Conservation (phyloP, 1,139 yeast genomes). For the Candida pseudocylindracea region DNA sequence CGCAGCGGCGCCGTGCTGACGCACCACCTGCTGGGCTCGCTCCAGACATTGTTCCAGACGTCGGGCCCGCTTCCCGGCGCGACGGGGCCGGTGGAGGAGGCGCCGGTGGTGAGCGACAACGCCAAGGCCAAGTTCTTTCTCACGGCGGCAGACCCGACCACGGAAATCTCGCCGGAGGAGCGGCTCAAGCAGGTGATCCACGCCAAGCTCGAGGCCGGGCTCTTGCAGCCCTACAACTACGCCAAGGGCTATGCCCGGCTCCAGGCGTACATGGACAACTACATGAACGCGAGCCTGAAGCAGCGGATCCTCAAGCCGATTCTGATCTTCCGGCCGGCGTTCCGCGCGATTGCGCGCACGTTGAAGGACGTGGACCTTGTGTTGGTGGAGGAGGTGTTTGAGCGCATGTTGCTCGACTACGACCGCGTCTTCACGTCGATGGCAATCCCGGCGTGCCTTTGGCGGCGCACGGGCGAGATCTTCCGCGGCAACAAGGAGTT, state of each 20-base stretch:
- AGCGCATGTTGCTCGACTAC: slow-evolving; percentile 78
- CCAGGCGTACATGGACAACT: slow-evolving; percentile 81
- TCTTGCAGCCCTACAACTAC: slow-evolving; percentile 80
- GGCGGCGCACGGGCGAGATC: slow-evolving; percentile 96
- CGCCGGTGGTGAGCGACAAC: slow-evolving; percentile 42
- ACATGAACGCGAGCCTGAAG: slow-evolving; percentile 70
- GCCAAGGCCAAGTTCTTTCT: slow-evolving; percentile 86
- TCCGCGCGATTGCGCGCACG: slow-evolving; percentile 80
- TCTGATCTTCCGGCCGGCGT: slow-evolving; percentile 78
- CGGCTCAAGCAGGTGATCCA: slow-evolving; percentile 85
- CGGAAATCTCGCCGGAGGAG: slow-evolving; percentile 88
- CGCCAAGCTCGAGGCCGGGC: slow-evolving; percentile 87
- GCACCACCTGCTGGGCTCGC: not conserved
- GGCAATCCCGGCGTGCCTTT: slow-evolving; percentile 95
- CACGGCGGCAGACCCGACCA: slow-evolving; percentile 95
- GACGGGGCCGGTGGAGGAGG: not conserved
- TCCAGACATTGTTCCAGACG: too few species aligned
- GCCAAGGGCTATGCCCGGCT: slow-evolving; percentile 85
- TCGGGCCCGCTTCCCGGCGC: not conserved
- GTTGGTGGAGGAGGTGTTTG: slow-evolving; percentile 84
- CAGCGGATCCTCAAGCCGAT: slow-evolving; percentile 80
- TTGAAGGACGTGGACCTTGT: slow-evolving; percentile 83
- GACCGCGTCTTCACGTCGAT: slow-evolving; percentile 91
- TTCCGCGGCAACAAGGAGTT: slow-evolving; percentile 91
- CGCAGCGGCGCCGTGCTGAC: not conserved